Evolutionary conservation across 73 alveolate species (phyloP), one percentile per base, ranked within the genome.

Genomic region (Paramecium caudatum): DNA sequence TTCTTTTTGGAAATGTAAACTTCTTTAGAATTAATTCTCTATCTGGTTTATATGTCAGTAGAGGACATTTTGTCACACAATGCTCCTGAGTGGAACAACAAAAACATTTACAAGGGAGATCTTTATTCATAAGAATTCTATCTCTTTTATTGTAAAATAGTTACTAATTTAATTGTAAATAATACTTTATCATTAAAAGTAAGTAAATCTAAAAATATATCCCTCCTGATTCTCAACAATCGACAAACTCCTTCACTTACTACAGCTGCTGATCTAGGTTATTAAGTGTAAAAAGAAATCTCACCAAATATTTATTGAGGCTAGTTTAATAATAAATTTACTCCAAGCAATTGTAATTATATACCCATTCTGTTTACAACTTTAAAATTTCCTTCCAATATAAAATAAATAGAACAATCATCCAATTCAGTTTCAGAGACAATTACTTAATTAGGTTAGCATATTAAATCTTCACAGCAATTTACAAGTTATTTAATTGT

Each of bases 231-330:
- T 65, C 83, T 36, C 19, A 74, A 37, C 17, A 74, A 45, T 15
- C 68, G 36, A 23, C 88, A 36, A 10, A 45, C 68, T 41, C 88
- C 88, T 41, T 74, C 46, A 41, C 69, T 41, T 12, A 74, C 46
- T 5, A 74, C 65, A 2, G 88, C 43, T 12, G 88, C 88, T 16
- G 43, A 27, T 74, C 88, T 39, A 37, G 68, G 69, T 27, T 21
- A 37, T 43, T 74, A 25, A 74, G 88, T 74, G 15, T 74, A 74
- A 74, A 74, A 74, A 21, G 88, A 74, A 30, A 37, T 8, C 43
- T 74, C 88, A 41, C 88, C 88, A 74, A 74, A 74, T 27, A 68
- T 74, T 74, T 74, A 74, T 32, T 68, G 34, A 25, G 61, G 47
- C 84, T 68, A 68, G 34, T 32, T 30, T 55, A 55, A 27, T 55